phyloP scores from a whole-genome alignment of 805 yeast genomes.

The Yarrowia keelungensis region DNA sequence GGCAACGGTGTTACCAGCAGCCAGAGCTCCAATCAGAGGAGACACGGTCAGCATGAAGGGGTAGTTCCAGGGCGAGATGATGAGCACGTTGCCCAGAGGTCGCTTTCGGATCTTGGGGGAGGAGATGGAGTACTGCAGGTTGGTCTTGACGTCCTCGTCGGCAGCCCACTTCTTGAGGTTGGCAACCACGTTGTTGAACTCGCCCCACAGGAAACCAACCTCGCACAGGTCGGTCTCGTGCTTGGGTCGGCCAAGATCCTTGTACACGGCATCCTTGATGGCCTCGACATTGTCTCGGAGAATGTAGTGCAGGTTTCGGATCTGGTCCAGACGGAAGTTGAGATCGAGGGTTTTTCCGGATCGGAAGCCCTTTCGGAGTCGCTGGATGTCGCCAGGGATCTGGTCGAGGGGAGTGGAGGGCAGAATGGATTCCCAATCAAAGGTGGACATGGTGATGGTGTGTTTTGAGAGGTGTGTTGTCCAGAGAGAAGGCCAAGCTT shows the following conservation, averaged over 20 bases:
- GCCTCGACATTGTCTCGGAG: slow-evolving; percentile 63
- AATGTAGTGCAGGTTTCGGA: slow-evolving; percentile 71
- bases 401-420: slow-evolving; percentile 55
- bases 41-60: slow-evolving; percentile 68
- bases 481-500: background rate
- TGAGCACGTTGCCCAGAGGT: slow-evolving; percentile 67
- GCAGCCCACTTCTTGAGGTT: slow-evolving; percentile 67
- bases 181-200: slow-evolving; percentile 64
- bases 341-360: slow-evolving; percentile 59
- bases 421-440: slow-evolving; percentile 41
- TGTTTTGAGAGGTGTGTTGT: no score
- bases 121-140: slow-evolving; percentile 43
- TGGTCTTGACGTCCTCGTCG: slow-evolving; percentile 51
- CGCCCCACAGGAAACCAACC: slow-evolving; percentile 58
- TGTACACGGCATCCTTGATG: slow-evolving; percentile 62
- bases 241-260: slow-evolving; percentile 71
- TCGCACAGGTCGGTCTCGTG: slow-evolving; percentile 72
- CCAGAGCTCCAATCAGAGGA: slow-evolving; percentile 80
- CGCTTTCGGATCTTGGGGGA: slow-evolving; percentile 47
- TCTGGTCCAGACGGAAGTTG: slow-evolving; percentile 64
- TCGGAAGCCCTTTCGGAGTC: slow-evolving; percentile 54
- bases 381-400: slow-evolving; percentile 58
- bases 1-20: slow-evolving; percentile 82
- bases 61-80: slow-evolving; percentile 80
- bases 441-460: background rate